Conservation (phyloP, 805 yeast species). For the Tetrapisispora nanseiensis region DNA sequence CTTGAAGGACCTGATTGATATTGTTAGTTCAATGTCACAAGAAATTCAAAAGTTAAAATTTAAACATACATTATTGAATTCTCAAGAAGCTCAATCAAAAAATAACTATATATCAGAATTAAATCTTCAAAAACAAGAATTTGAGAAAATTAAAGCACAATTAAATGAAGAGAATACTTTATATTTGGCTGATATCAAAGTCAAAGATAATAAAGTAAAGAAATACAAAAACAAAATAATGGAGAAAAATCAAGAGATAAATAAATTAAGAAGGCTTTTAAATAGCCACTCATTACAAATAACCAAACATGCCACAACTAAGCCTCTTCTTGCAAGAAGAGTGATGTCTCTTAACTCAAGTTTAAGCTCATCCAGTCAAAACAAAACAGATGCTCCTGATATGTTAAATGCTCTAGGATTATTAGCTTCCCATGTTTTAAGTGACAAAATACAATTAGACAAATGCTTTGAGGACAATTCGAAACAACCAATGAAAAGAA, state of each 20-base stretch:
- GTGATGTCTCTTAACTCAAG: not conserved
- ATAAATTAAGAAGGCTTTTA: conserved; percentile 30
- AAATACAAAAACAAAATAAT: conserved; percentile 37
- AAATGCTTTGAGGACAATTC: conserved; percentile 5
- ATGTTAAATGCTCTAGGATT: conserved; percentile 44
- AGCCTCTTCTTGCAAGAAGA: not conserved
- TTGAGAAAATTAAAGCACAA: conserved; percentile 27
- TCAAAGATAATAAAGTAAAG: conserved; percentile 35
- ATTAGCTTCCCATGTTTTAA: conserved; percentile 44
- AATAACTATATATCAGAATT: conserved; percentile 24
- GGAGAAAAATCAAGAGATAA: conserved; percentile 38
- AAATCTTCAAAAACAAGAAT: conserved; percentile 27
- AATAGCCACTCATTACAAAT: conserved; percentile 12
- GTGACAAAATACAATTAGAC: conserved; percentile 16
- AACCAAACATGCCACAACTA: not conserved
- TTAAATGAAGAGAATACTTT: conserved; percentile 27
- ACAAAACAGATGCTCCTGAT: conserved; percentile 2
- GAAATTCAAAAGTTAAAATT: conserved; percentile 30
- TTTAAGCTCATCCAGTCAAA: not conserved
- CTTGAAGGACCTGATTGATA: not conserved
- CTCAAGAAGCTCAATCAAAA: conserved; percentile 15
- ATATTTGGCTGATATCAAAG: conserved; percentile 31
- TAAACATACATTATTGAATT: conserved; percentile 33
- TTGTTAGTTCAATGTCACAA: conserved; percentile 13
- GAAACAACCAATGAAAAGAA: not conserved